Evolutionary conservation across 2,329 filamentous ascomycete genomes (phyloP).

Genomic region (Triangularia verruculosa): DNA sequence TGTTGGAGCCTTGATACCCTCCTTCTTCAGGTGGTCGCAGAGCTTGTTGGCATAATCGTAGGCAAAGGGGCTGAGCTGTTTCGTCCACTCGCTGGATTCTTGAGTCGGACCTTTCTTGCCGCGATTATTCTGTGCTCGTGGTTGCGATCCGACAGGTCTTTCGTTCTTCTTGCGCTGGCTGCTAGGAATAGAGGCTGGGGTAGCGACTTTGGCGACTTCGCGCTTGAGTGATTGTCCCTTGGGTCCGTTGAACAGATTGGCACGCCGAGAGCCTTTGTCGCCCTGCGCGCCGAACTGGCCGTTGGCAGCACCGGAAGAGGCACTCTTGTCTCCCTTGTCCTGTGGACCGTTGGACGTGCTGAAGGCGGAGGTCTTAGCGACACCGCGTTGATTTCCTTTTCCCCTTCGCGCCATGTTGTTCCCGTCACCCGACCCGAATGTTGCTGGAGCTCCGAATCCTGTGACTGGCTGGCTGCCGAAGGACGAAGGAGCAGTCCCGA

Average conservation of each 20-base stretch:
- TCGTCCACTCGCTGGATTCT: slow-evolving; percentile 25
- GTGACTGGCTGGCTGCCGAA: not conserved
- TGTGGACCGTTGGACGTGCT: not conserved
- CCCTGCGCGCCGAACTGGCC: not conserved
- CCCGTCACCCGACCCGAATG: slow-evolving; percentile 5
- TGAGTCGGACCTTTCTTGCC: slow-evolving; percentile 1
- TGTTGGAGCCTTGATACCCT: slow-evolving; percentile 51
- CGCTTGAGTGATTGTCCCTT: not conserved
- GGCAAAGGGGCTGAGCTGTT: slow-evolving; percentile 27
- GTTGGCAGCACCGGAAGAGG: not conserved
- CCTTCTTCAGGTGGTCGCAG: slow-evolving; percentile 50
- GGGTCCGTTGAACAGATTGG: slow-evolving; percentile 5
- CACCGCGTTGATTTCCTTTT: not conserved
- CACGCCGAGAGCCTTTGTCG: not conserved
- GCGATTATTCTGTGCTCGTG: not conserved
- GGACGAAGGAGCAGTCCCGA: slow-evolving; percentile 2
- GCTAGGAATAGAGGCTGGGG: not conserved
- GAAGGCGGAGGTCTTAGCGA: not conserved
- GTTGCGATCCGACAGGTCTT: slow-evolving; percentile 13
- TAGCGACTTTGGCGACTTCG: not conserved
- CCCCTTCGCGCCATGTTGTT: not conserved
- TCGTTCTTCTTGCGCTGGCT: slow-evolving; percentile 17
- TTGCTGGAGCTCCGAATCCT: slow-evolving; percentile 10
- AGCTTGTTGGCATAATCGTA: slow-evolving; percentile 48
- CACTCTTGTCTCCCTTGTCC: not conserved